Base-by-base conservation (phyloP, 129 eudicot genomes). In the Calendula officinalis region DNA sequence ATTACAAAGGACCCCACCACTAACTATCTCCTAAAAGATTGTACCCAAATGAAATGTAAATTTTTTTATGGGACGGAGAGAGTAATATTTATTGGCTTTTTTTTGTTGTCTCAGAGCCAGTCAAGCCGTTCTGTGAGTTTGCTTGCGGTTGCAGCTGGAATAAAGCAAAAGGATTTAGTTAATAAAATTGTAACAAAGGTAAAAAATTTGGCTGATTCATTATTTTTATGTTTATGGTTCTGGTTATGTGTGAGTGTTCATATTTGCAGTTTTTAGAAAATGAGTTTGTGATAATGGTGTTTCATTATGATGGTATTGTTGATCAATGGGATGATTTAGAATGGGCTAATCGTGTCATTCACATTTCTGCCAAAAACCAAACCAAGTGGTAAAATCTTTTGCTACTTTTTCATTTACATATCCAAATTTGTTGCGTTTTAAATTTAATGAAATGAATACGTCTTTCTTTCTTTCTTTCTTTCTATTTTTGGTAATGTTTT, bases 111-210 rank as follows among this genome's bases (percentile, higher is more conserved):
- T 50, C 83, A 88, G 94, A 72, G 38, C 9, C 75, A 60, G 37
- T 43, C 82, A 46, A 50, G 61, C 49, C 64, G 41, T 51, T 63
- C 89, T 4, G 53, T 35, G 35, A 88, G 74, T 73, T 77, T 91
- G 75, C 74, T 91, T 78, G 98, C 95, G 47, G 60, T 91, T 70
- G 83, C 98, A 52, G 98, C 82, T 39, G 98, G 98, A 75, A 74
- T 87, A 60, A 91, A 88, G 78, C 98, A 91, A 70, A 88, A 85
- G 53, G 22, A 52, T 47, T 43, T 88, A 46, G 96, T 88, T 37
- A 49, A 88, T 56, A 69, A 71, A 67, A 81, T 91, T 50, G 78
- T 91, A 66, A 30, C 74, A 52, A 91, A 91, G 95, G 97, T 91
- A 62, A 69, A 46, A 41, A 4, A 11, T 8, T 40, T 13, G 34